A percentile compares a stretch with the other conserved stretches of the same genome.
These are phyloP conservation scores for Graphiopsis chlorocephala DNA, from an alignment of 2,329 filamentous ascomycete species.

Conservation along the genomic window DNA sequence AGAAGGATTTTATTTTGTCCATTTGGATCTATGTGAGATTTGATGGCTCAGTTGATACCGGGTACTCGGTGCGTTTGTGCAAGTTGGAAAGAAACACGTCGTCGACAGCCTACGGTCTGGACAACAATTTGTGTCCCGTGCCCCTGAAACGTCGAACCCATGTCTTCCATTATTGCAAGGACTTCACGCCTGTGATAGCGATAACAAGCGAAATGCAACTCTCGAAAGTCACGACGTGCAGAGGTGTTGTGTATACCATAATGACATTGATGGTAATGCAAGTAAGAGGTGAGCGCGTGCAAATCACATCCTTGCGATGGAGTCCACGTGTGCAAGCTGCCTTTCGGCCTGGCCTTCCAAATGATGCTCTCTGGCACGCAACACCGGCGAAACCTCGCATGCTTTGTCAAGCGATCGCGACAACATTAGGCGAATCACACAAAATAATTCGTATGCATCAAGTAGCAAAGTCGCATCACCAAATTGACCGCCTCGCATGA, in stretches of 20 bases:
- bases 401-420: not conserved
- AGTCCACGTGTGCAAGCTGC: not conserved
- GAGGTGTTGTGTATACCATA: not conserved
- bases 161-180: not conserved
- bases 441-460: not conserved
- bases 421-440: not conserved
- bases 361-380: not conserved
- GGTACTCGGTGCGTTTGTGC: not conserved
- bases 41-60: not conserved
- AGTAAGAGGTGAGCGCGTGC: not conserved
- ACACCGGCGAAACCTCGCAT: not conserved
- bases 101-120: not conserved
- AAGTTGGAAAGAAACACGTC: not conserved
- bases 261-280: not conserved
- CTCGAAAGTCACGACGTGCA: not conserved
- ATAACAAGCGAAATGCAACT: not conserved
- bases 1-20: conserved; percentile 11
- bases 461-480: not conserved
- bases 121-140: not conserved
- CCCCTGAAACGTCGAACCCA: conserved; percentile 1
- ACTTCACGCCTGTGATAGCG: not conserved
- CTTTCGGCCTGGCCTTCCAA: not conserved
- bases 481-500: not conserved
- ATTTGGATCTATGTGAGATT: not conserved
- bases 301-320: not conserved